Base-by-base conservation (phyloP, 371 early-diverging fungal genomes). In the Apophysomyces sp. region DNA sequence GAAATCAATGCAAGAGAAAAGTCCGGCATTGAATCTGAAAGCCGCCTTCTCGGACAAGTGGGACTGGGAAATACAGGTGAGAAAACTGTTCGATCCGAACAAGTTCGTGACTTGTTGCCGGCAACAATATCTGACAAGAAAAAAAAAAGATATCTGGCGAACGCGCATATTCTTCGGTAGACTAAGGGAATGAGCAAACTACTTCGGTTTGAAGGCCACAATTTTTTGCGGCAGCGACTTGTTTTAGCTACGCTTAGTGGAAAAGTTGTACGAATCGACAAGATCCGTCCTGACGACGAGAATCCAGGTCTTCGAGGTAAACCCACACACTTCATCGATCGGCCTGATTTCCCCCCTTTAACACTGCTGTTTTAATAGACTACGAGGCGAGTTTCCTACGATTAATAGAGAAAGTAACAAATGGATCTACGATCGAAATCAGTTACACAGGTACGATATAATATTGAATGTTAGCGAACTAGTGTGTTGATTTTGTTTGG, bases 211-310 rank as follows among this genome's bases (percentile, higher is more conserved):
- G 81, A 87, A 60, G 96, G 95, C 13, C 92, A 93, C 77, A 83
- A 83, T 62, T 90, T 89, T 63, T 77, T 98, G 57, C 81, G 95
- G 58, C 94, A 96, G 71, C 81, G 98, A 37, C 86, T 98, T 57
- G 80, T 98, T n/a, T 79, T 98, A 52, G 89, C 97, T n/a, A 91
- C 93, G 7, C 81, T 98, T 53, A 89, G 92, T 61, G 92, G 93
- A 61, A 87, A 85, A 44, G 68, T 91, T 5, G 82, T 98, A 49
- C 89, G 92, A 61, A 94, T 98, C 66, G 92, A 93, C 62, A 86
- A 90, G 68, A 96, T 98, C 68, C 87, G 97, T 27, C 72, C 91
- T 3, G 87, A 93, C 63, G 94, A 94, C 66, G 88, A 91, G 41
- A 83, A 90, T 77, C 93, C 96, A 11, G 98, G 98, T 67, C 81